Evolutionary conservation across 352 stramenopile species (phyloP), one percentile per base, ranked within the genome.

Genomic region (Lagenidium sp.): DNA sequence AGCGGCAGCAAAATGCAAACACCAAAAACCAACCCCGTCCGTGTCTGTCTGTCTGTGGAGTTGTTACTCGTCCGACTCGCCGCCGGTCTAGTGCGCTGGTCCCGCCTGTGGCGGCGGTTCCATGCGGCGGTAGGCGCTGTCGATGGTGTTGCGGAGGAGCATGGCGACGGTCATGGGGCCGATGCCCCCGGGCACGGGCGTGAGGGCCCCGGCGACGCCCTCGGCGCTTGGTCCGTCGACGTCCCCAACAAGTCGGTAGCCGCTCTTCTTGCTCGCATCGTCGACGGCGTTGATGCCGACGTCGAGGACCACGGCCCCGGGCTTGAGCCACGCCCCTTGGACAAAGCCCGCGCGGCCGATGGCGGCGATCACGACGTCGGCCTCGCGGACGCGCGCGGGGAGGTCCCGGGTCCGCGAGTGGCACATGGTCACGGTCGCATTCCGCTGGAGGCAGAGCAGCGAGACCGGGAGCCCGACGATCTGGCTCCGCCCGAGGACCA

Each of bases 231-330:
- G 75, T 57, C 93, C 99, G 68, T 98, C 75, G 16, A 99, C 96
- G 65, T 99, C 97, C 6, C 97, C 97, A 15, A 99, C 95, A 6
- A 99, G 77, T 44, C 85, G 78, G 55, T 99, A 99, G 0, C 74
- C 75, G 13, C 57, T 61, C 24, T 77, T 81, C 57, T 84, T 86
- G 16, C 38, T 68, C 3, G 67, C 44, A 42, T 94, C 78, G 34
- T 98, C 83, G 4, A 99, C 78, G 18, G 81, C 80, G 63, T 99
- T 99, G 48, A 99, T 99, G 16, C 97, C 97, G 3, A 99, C 96
- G 71, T 99, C 96, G 47, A 99, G 95, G 0, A 99, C 96, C 4
- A 96, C 90, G 13, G 90, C 90, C 19, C 95, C 96, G 0, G 82
- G 71, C 64, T 99, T 99, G 45, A 99, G 68, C 97, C 97, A 99